phyloP scores from a whole-genome alignment of 306 rosid genomes.

The Vigna hirtella region DNA sequence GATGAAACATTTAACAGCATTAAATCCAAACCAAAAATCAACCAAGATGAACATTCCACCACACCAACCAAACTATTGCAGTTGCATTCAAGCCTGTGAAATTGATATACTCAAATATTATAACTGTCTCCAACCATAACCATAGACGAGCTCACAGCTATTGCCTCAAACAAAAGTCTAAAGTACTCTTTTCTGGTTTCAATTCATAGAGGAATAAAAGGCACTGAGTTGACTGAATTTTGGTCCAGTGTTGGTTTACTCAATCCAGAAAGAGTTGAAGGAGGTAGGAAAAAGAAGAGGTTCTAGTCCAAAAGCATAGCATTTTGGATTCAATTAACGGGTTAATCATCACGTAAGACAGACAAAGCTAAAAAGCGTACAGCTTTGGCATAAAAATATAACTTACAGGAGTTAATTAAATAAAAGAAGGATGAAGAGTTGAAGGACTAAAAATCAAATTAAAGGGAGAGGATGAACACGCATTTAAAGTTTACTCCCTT shows the following conservation, averaged over 20 bases:
- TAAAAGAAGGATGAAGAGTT: not conserved
- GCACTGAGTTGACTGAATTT: not conserved
- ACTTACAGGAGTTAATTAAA: not conserved
- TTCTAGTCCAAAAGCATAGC: not conserved
- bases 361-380: not conserved
- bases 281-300: not conserved
- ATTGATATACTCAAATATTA: not conserved
- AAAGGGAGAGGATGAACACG: not conserved
- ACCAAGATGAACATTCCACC: not conserved
- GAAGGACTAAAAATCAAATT: not conserved
- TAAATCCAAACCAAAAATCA: not conserved
- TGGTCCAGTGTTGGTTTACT: not conserved
- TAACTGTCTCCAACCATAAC: not conserved
- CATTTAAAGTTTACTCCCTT: conserved; percentile 4
- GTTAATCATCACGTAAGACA: not conserved
- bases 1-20: not conserved
- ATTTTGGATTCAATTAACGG: not conserved
- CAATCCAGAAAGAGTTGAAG: too few relatives aligned
- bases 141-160: not conserved
- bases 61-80: not conserved
- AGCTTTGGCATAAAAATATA: not conserved
- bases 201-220: not conserved
- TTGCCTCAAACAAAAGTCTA: not conserved
- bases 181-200: not conserved
- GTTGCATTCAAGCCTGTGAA: not conserved